Conservation (phyloP, 306 rosid genomes). For the Prunus davidiana region DNA sequence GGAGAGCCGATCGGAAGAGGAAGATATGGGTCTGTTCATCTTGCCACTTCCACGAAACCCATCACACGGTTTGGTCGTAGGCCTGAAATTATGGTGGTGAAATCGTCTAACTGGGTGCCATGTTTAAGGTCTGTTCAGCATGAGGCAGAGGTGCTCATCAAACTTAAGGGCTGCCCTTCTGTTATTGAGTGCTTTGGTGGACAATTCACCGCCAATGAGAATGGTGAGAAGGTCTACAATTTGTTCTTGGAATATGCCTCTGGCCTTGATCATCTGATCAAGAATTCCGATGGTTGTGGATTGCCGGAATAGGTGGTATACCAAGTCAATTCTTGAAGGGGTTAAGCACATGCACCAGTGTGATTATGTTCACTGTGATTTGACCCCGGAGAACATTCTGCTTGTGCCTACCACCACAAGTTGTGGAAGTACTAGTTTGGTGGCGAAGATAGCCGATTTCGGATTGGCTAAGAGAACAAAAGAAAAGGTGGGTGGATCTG, state of each 20-base stretch:
- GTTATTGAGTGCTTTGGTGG: constrained; percentile 20
- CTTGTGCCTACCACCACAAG: background rate
- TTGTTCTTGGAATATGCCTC: constrained; percentile 28
- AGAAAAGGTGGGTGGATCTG: background rate
- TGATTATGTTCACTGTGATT: constrained; percentile 28
- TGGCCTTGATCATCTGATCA: constrained; percentile 21
- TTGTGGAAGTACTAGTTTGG: background rate
- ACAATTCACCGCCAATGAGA: constrained; percentile 4
- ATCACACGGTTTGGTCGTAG: too few species aligned
- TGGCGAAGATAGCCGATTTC: constrained; percentile 32
- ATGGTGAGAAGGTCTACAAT: constrained; percentile 24
- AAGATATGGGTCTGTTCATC: too few species aligned
- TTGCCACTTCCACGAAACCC: too few species aligned
- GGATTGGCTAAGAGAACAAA: constrained; percentile 28
- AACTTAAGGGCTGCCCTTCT: constrained; percentile 10
- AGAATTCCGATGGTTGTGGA: constrained; percentile 9
- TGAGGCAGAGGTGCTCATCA: constrained; percentile 19
- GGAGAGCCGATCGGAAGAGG: too few species aligned
- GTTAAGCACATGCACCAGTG: constrained; percentile 19
- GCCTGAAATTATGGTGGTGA: constrained; percentile 28
- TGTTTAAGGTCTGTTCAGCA: constrained; percentile 23
- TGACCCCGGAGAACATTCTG: constrained; percentile 26
- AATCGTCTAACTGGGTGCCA: constrained; percentile 25
- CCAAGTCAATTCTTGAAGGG: constrained; percentile 29
- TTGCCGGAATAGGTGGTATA: constrained; percentile 21